These are phyloP conservation scores for Cryphonectria parasitica DNA, from an alignment of 2,329 filamentous ascomycete species.

Conservation along the genomic window DNA sequence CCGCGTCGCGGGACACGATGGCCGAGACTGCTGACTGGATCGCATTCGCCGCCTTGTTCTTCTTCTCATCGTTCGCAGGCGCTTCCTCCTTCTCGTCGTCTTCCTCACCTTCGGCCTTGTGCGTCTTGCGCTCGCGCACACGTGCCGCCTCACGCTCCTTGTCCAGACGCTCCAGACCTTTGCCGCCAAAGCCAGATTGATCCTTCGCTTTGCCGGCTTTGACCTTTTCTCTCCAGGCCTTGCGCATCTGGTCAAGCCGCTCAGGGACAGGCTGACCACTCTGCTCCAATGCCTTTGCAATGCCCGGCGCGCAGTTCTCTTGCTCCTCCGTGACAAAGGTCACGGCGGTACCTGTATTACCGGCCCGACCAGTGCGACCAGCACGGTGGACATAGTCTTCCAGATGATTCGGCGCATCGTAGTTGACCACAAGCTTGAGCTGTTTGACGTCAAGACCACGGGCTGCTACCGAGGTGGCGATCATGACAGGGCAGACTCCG, in stretches of 20 bases:
- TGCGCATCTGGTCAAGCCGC: slow-evolving; percentile 65
- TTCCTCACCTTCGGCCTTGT: slow-evolving; percentile 83
- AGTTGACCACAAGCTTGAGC: slow-evolving; percentile 94
- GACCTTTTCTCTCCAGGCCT: slow-evolving; percentile 83
- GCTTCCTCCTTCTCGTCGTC: slow-evolving; percentile 72
- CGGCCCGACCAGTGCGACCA: slow-evolving; percentile 90
- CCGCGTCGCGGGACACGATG: slow-evolving; percentile 56
- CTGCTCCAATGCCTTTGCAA: slow-evolving; percentile 89
- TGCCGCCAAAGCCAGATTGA: slow-evolving; percentile 89
- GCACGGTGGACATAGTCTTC: slow-evolving; percentile 97
- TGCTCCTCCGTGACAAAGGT: slow-evolving; percentile 93
- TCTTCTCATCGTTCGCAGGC: slow-evolving; percentile 68
- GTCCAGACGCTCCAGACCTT: slow-evolving; percentile 89
- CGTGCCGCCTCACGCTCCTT: slow-evolving; percentile 87
- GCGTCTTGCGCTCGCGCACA: slow-evolving; percentile 83
- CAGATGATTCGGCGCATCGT: slow-evolving; percentile 88
- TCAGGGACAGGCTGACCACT: slow-evolving; percentile 85
- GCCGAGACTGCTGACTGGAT: slow-evolving; percentile 66
- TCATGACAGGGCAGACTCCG: slow-evolving; percentile 84
- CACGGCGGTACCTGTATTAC: slow-evolving; percentile 91
- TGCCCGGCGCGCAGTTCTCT: slow-evolving; percentile 85
- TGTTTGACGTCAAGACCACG: slow-evolving; percentile 96
- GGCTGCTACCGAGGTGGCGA: slow-evolving; percentile 94
- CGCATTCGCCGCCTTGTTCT: slow-evolving; percentile 67
- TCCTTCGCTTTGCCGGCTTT: slow-evolving; percentile 91